Percentiles rank a stretch among this genome's conserved stretches.
These are phyloP conservation scores for Corylus heterophylla DNA, from an alignment of 306 rosid genomes.

Conservation along the genomic window DNA sequence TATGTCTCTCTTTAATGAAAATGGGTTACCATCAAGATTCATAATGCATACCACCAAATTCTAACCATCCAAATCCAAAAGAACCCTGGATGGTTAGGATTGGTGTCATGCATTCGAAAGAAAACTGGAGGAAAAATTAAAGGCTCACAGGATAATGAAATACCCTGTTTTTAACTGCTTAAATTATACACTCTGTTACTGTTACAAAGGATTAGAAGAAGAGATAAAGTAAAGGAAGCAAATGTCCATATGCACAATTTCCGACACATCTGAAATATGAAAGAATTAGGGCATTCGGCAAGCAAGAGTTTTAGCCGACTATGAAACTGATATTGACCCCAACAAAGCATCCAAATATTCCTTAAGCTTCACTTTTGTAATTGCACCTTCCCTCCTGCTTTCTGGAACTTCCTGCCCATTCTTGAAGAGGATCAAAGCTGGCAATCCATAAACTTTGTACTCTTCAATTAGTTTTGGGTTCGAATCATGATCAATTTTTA, in stretches of 20 bases:
- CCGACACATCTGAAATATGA: background rate
- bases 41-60: background rate
- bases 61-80: too few relatives aligned
- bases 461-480: conserved; percentile 69
- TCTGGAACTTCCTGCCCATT: conserved; percentile 72
- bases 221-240: background rate
- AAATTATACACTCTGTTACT: background rate
- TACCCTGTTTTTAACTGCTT: too few relatives aligned
- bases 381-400: conserved; percentile 91
- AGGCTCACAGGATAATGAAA: too few relatives aligned
- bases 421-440: conserved; percentile 73
- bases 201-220: background rate
- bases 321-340: conserved; percentile 59
- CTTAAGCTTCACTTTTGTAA: conserved; percentile 72
- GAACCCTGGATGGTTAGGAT: background rate
- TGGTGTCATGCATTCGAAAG: too few relatives aligned
- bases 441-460: conserved; percentile 79
- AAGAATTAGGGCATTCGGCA: background rate
- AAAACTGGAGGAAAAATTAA: too few relatives aligned
- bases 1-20: background rate
- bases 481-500: conserved; percentile 85
- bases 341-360: conserved; percentile 65
- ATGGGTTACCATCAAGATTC: background rate
- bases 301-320: conserved; percentile 14
- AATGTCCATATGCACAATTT: background rate